These are phyloP conservation scores for Pouteria glomerata DNA, from an alignment of 148 eudicot genomes.

Conservation along the genomic window DNA sequence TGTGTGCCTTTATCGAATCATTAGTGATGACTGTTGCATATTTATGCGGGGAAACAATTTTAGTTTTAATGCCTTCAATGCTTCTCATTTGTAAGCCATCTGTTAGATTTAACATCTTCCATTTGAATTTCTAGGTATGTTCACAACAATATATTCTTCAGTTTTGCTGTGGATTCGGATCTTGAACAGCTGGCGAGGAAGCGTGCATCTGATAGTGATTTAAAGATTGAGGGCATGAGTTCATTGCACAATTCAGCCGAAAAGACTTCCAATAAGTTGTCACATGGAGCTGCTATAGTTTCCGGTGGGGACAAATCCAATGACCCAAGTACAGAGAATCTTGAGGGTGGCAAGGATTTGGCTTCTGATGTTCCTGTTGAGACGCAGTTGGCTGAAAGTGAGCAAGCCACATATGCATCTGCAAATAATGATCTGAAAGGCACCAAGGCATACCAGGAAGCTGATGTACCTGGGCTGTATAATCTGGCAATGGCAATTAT, in stretches of 20 bases:
- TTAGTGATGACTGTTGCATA: conserved; percentile 1
- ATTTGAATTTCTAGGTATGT: conserved; percentile 67
- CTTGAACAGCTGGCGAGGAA: conserved; percentile 70
- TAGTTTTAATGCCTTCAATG: not conserved
- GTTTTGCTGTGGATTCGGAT: conserved; percentile 97
- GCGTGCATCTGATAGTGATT: conserved; percentile 27
- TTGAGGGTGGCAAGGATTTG: conserved; percentile 26
- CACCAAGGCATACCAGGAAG: conserved; percentile 97
- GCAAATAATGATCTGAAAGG: conserved; percentile 98
- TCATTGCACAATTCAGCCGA: conserved; percentile 21
- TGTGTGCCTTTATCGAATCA: not conserved
- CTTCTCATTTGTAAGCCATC: not conserved
- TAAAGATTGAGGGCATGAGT: conserved; percentile 28
- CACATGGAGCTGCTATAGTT: conserved; percentile 27
- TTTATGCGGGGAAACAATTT: not conserved
- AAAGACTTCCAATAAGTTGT: conserved; percentile 24
- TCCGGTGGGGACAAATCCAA: conserved; percentile 35
- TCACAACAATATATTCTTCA: conserved; percentile 99
- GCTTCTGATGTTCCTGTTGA: conserved; percentile 57
- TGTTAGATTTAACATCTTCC: conserved; percentile 6
- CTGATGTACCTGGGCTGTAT: conserved; percentile 88
- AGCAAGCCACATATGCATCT: conserved; percentile 99
- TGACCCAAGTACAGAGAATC: conserved; percentile 31
- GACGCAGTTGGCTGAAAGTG: conserved; percentile 78
- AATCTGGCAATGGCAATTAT: conserved; percentile 98